Evolutionary conservation across 352 stramenopile species (phyloP).

Genomic region (Phytophthora tentaculata): DNA sequence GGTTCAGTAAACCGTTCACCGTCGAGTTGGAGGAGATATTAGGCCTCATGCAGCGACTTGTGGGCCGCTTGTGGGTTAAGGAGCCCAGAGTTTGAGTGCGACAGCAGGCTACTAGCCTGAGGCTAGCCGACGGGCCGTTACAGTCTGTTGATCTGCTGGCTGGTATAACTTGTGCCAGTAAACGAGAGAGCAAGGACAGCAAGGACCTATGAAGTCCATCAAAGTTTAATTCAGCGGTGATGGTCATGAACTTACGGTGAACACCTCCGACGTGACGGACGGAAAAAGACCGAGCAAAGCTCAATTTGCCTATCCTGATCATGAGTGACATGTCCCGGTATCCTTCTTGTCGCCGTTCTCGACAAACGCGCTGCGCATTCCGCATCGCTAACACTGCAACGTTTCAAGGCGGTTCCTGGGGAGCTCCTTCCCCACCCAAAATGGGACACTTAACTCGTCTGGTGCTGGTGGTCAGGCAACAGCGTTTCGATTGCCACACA

Average conservation of each 20-base stretch:
- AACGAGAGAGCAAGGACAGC: slow-evolving; percentile 72
- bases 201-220: neutral
- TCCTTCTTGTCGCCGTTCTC: slow-evolving; percentile 18
- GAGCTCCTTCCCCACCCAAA: slow-evolving; percentile 5
- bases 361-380: slow-evolving; percentile 22
- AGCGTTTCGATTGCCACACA: slow-evolving; percentile 10
- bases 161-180: neutral
- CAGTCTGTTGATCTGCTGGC: neutral
- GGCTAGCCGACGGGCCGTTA: too few relatives aligned
- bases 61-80: neutral
- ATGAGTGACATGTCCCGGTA: slow-evolving; percentile 31
- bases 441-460: neutral
- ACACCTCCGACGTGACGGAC: slow-evolving; percentile 83
- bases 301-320: slow-evolving; percentile 94
- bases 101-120: slow-evolving; percentile 15
- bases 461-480: neutral
- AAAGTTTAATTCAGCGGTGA: neutral
- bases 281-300: slow-evolving; percentile 93
- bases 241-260: too few relatives aligned
- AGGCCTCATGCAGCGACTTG: neutral
- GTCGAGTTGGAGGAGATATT: neutral
- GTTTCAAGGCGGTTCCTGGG: slow-evolving; percentile 50
- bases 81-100: slow-evolving; percentile 13
- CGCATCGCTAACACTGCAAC: slow-evolving; percentile 53
- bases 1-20: too few relatives aligned